Evolutionary conservation across 108 stramenopile genomes (phyloP).

Genomic region (Fistulifera pelliculosa): DNA sequence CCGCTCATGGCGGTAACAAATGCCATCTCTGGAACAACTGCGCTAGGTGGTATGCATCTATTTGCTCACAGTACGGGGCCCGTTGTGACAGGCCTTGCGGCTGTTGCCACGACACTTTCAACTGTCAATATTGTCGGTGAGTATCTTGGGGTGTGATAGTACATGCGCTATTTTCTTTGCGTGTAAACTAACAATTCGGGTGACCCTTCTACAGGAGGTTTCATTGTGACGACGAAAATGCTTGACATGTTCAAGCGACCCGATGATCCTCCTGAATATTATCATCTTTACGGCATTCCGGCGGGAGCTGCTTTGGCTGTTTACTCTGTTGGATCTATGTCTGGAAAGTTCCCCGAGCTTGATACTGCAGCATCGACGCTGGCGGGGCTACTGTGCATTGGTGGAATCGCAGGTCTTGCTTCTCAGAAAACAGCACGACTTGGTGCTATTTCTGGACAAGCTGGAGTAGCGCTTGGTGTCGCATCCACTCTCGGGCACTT

Average conservation of each 20-base stretch:
- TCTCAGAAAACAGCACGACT: slow-evolving; percentile 91
- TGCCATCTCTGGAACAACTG: slow-evolving; percentile 97
- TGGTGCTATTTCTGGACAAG: slow-evolving; percentile 93
- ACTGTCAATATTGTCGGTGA: slow-evolving; percentile 91
- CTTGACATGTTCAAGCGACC: slow-evolving; percentile 99
- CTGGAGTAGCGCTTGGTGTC: slow-evolving; percentile 93
- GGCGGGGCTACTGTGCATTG: slow-evolving; percentile 92
- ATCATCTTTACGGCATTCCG: slow-evolving; percentile 94
- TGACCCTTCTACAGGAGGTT: slow-evolving; percentile 40
- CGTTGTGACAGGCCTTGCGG: slow-evolving; percentile 68
- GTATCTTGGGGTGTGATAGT: too few relatives aligned
- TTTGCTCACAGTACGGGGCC: slow-evolving; percentile 70
- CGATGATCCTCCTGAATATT: slow-evolving; percentile 95
- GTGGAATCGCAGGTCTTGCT: slow-evolving; percentile 93
- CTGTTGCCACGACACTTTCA: slow-evolving; percentile 85
- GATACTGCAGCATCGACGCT: slow-evolving; percentile 73
- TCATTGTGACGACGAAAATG: slow-evolving; percentile 98
- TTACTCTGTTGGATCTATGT: slow-evolving; percentile 62
- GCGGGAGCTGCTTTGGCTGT: slow-evolving; percentile 71
- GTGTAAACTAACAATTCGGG: slow-evolving; percentile 4
- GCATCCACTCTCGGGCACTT: slow-evolving; percentile 90
- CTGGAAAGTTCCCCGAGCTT: slow-evolving; percentile 82
- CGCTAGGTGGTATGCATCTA: slow-evolving; percentile 97
- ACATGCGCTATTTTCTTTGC: slow-evolving; percentile 1
- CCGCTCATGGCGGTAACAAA: slow-evolving; percentile 98